These are phyloP conservation scores for Cyclocybe aegerita DNA, from an alignment of 768 basidiomycete genomes.

Conservation along the genomic window DNA sequence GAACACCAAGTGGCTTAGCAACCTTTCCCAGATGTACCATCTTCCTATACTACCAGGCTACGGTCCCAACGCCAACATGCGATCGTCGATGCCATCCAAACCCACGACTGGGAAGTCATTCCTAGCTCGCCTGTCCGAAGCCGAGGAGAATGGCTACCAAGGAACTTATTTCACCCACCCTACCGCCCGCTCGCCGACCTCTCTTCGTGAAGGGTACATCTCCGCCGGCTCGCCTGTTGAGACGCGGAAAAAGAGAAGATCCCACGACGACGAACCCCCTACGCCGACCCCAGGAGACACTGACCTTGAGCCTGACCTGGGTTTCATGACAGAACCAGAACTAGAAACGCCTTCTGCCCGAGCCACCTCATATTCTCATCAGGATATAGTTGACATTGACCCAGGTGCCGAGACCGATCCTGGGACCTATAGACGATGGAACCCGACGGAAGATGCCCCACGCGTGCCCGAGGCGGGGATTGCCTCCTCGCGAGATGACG, in stretches of 20 bases:
- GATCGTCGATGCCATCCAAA: conserved; percentile 70
- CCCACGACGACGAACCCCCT: conserved; percentile 1
- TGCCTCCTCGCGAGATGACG: conserved; percentile 34
- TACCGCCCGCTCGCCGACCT: conserved; percentile 28
- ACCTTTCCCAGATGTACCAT: conserved; percentile 72
- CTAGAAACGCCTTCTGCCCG: conserved; percentile 16
- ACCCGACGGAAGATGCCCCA: neutral
- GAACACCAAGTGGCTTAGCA: neutral
- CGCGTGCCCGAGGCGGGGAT: conserved; percentile 11
- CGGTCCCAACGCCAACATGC: conserved; percentile 77
- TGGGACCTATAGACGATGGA: conserved; percentile 21
- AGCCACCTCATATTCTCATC: neutral
- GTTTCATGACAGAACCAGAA: conserved; percentile 15
- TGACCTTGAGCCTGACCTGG: conserved; percentile 8
- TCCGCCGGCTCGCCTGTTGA: conserved; percentile 45
- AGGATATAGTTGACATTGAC: conserved; percentile 12
- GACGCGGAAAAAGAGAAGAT: conserved; percentile 22
- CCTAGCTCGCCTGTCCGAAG: conserved; percentile 73
- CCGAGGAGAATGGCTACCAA: conserved; percentile 89
- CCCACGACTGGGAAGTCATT: conserved; percentile 54
- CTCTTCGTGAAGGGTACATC: conserved; percentile 63
- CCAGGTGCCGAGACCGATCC: conserved; percentile 29
- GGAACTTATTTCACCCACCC: conserved; percentile 72
- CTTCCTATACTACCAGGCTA: conserved; percentile 91
- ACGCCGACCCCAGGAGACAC: conserved; percentile 15